Evolutionary conservation across 75 land plant species (phyloP), one percentile per base, ranked within the genome.

Genomic region (Cupressus sempervirens): DNA sequence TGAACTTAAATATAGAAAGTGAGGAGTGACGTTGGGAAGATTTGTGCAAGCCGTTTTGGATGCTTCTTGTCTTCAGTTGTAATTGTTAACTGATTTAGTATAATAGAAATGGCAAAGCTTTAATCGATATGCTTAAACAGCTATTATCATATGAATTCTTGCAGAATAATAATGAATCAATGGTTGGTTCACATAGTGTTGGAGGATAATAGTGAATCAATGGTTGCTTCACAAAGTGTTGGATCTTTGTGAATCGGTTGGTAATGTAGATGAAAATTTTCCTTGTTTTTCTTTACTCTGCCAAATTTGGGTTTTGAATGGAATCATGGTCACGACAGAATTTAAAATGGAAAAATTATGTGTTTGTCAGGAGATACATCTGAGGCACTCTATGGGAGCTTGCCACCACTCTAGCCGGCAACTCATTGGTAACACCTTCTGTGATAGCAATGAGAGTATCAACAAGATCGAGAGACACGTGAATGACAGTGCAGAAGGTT

Each of bases 11-110:
- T 16, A 75, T 75, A 18, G 43, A 75, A 36, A 75, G 18, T 13
- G 16, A 20, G 36, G 23, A 75, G 36, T 18, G 4, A 75, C 38
- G 20, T 36, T 38, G 5, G 16, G 20, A 35, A 74, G 23, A 75
- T 15, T 75, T 75, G 77, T 75, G 40, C 77, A 18, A 38, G 41
- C 41, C 43, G 36, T 36, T 75, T 75, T 76, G 79, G 79, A 76
- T 76, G 8, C 26, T 76, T 76, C 23, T 15, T 76, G 79, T 7
- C 14, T 38, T 20, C n/a, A 58, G 38, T 30, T 40, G 16, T 36
- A 76, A 76, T 76, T 76, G 41, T 20, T 9, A 38, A 23, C 23
- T 76, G 20, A 74, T 74, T n/a, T 74, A 36, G 35, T 35, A 34
- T 74, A 30, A 15, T 74, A 18, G 38, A 15, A 74, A 74, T 74